Base-by-base conservation (phyloP, 148 eudicot species). In the Suaeda aralocaspica region DNA sequence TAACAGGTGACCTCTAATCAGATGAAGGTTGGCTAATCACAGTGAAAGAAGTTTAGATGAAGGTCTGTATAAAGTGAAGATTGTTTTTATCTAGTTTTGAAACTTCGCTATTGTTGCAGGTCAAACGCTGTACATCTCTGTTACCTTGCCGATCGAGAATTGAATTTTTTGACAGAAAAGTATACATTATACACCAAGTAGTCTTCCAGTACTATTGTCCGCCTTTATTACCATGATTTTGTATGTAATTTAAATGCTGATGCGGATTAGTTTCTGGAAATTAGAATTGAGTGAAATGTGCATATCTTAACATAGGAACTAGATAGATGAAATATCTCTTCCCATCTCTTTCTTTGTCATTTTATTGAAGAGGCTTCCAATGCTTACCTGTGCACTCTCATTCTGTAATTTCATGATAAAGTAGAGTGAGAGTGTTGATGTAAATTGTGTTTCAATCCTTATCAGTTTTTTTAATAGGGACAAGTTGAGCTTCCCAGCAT, bases 91-190 rank as follows among this genome's bases (percentile, higher is more conserved):
- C 6, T 6, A 22, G 59, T 41, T 57, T 24, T 50, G 29, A 28
- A 44, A n/a, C n/a, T 1, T n/a, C 26, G 67, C 51, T 57, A 9
- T 30, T 77, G 72, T 33, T 60, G 80, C 80, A 77, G 80, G 76
- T 72, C 72, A 66, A 77, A 67, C 58, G 75, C 42, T 77, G 80
- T 77, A 77, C 72, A 77, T 72, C 68, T 59, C 68, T 71, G 57
- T 71, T 49, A 55, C 53, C 45, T 59, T 41, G 50, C 72, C 76
- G 31, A 39, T 67, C n/a, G 36, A 77, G 76, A 72, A 61, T 30
- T 72, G 68, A 59, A 15, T 60, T 66, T 77, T 66, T 36, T 63
- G 68, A 72, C 50, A 34, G 65, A 62, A 19, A 58, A 66, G 59
- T 57, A 66, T 59, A 72, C 68, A 61, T 52, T 52, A 72, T 77